phyloP scores from a whole-genome alignment of 106 monocot genomes.

The Dioscorea zingiberensis region DNA sequence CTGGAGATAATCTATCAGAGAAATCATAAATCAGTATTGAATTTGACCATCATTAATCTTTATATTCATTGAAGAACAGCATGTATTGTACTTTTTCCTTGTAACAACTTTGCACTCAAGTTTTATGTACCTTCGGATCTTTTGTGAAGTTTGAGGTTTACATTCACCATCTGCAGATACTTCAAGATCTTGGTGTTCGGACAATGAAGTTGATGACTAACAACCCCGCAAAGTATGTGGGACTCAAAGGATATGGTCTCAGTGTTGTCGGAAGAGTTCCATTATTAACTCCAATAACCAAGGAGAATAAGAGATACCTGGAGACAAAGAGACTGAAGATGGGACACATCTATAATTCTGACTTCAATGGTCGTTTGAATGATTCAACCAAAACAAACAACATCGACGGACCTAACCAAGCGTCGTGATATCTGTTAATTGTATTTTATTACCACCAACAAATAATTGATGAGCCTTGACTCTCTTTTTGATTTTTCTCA shows the following conservation, averaged over 20 bases:
- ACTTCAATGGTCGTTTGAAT: conserved; percentile 33
- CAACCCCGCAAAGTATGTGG: conserved; percentile 85
- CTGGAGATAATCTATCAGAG: no score
- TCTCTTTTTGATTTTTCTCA: no score
- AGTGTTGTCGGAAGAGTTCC: conserved; percentile 75
- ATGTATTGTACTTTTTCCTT: no score
- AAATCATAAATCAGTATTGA: no score
- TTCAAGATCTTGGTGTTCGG: conserved; percentile 83
- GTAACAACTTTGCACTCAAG: no score
- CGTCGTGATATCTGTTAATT: not conserved
- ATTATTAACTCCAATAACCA: conserved; percentile 77
- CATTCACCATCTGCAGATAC: conserved; percentile 37
- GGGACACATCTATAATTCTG: conserved; percentile 82
- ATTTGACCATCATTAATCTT: no score
- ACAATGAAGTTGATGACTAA: conserved; percentile 93
- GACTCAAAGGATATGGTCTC: conserved; percentile 87
- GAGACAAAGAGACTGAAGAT: conserved; percentile 82
- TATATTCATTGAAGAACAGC: no score
- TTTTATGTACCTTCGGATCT: no score
- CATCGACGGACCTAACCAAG: conserved; percentile 3
- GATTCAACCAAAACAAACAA: conserved; percentile 1
- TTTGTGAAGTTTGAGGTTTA: no score
- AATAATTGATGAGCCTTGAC: not conserved
- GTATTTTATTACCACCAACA: not conserved
- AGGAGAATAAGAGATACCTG: conserved; percentile 83